Evolutionary conservation across 495 filamentous ascomycete genomes (phyloP), one percentile per base, ranked within the genome.

Genomic region (Trichoderma erinaceum): DNA sequence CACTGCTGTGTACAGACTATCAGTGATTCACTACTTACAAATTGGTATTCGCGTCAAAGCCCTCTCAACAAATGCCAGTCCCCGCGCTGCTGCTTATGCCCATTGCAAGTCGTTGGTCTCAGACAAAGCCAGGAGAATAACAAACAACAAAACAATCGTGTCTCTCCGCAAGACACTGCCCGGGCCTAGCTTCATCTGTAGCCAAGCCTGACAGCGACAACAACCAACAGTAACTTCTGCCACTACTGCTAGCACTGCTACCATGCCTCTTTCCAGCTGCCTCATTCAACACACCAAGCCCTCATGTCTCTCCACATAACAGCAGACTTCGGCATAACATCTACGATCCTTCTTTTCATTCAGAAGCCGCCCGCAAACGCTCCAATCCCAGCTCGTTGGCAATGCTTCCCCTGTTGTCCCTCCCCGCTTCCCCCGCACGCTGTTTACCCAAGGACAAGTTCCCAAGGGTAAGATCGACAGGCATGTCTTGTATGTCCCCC

Each of bases 381-480:
- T 61, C 56, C 11, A 29, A 29, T 13, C 25, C 10, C 13, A 18
- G 11, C 23, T 32, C 16, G 56, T 61, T 61, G 56, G 56, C 16
- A 25, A 61, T 61, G 56, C 56, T 32, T 25, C 29, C 56, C 12
- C 25, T 61, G 29, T 8, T 61, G 25, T 29, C 10, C 27, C 27
- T 32, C 56, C 56, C 56, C 56, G 56, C 56, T 61, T 61, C 56
- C 56, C 48, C 56, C 56, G 56, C 56, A 61, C 25, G 23, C 56
- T 32, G 29, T 61, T 32, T 15, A 29, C 56, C 56, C 23, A 61
- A 61, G 56, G 16, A 61, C n/a, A 25, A 23, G 56, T 25, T 61
- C 56, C 56, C 27, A 15, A 61, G 25, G 56, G 10, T 13, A 61
- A 61, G 56, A 61, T 61, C 56, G 56, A 12, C 25, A 32, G 35